Evolutionary conservation across 2,329 filamentous ascomycete species (phyloP).

Genomic region (Fusarium tricinctum): DNA sequence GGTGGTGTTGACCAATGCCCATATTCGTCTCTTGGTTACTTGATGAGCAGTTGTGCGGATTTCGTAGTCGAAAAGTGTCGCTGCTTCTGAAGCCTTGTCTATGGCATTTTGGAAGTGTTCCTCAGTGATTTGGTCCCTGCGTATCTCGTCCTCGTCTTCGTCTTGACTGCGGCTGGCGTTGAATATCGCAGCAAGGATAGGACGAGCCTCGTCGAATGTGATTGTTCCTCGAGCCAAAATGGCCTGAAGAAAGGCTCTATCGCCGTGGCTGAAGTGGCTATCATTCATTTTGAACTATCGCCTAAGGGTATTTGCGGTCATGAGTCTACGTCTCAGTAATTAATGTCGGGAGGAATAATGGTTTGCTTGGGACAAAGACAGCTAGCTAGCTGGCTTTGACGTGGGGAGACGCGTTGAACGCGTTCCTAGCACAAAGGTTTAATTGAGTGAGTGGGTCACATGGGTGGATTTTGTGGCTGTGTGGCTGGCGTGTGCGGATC

Average conservation of each 20-base stretch:
- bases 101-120: conserved; percentile 79
- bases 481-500: background rate
- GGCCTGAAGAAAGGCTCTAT: conserved; percentile 92
- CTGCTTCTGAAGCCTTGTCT: conserved; percentile 75
- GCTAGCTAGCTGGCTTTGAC: background rate
- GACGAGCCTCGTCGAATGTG: conserved; percentile 79
- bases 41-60: conserved; percentile 84
- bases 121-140: conserved; percentile 74
- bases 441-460: conserved; percentile 30
- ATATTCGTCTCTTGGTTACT: conserved; percentile 74
- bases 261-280: conserved; percentile 68
- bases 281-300: conserved; percentile 46
- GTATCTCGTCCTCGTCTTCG: conserved; percentile 54
- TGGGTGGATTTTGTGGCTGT: conserved; percentile 24
- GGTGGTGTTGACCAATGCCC: conserved; percentile 88
- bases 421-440: conserved; percentile 19
- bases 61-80: conserved; percentile 88
- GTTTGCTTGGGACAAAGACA: conserved; percentile 4
- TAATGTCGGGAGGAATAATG: background rate
- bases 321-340: background rate
- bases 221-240: conserved; percentile 84
- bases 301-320: conserved; percentile 37
- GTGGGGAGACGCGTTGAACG: conserved; percentile 37
- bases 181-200: conserved; percentile 82
- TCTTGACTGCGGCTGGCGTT: conserved; percentile 63